Base-by-base conservation (phyloP, 306 rosid species). In the Sechiopsis laciniata region DNA sequence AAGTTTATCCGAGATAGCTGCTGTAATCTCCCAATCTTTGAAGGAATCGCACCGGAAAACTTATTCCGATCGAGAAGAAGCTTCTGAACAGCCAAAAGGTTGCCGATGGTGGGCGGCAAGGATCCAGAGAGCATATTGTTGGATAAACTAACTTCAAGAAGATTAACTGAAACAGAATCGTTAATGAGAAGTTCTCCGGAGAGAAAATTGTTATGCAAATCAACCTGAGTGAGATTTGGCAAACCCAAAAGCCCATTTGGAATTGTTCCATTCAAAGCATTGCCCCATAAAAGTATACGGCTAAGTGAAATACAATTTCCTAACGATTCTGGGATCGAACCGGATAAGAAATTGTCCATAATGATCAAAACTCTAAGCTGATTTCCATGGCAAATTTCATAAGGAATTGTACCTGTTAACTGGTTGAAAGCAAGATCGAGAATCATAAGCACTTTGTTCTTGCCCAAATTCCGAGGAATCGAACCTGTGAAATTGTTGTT, bases 401-500 rank as follows among this genome's bases (percentile, higher is more conserved):
- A 87, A 53, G 97, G 97, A 11, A 92, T 79, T 20, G 85, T 74
- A 0, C 97, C 97, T 3, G 96, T 90, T 75, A 92, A 73, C 55
- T 88, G 90, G 88, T 90, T 92, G 1, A 96, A 89, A 13, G 97
- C 90, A 62, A 92, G 82, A 78, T 92, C 97, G 0, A 90, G 74
- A 53, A 70, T 20, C 12, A 69, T 82, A 71, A 92, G 87, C 80
- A 46, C 87, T 16, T 92, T 92, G 11, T 88, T 90, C 64, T 77
- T 88, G 16, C 97, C 97, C 65, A 92, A 74, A 22, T 90, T 83
- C 53, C 46, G 81, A 20, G 97, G 97, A 52, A 92, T 88, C 74
- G 81, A 81, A 1, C 87, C 97, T 0, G 97, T 92, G 84, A 92
- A 90, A 86, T 90, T 92, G 76, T 92, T 92, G 81, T 87, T 96